Conservation (phyloP, 768 basidiomycete genomes). For the Mycena crocata region DNA sequence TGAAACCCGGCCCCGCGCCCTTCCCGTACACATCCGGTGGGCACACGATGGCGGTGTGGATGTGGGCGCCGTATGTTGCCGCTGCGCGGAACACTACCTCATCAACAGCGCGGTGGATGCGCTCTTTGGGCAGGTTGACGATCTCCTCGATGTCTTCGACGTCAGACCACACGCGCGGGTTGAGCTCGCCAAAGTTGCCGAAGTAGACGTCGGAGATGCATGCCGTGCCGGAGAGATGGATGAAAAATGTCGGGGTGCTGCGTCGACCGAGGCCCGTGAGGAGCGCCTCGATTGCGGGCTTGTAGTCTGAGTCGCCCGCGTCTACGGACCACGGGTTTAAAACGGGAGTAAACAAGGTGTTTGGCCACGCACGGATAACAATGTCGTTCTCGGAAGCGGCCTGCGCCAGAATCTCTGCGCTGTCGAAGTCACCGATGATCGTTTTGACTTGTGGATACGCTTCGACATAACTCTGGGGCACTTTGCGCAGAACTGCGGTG, state of each 20-base stretch:
- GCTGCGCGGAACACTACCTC: slow-evolving; percentile 14
- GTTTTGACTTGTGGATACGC: slow-evolving; percentile 21
- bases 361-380: slow-evolving; percentile 10
- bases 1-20: slow-evolving; percentile 18
- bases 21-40: slow-evolving; percentile 26
- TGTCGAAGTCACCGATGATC: slow-evolving; percentile 23
- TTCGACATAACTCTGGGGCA: slow-evolving; percentile 14
- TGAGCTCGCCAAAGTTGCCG: slow-evolving; percentile 7
- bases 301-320: slow-evolving; percentile 27
- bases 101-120: slow-evolving; percentile 20
- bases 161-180: slow-evolving; percentile 13
- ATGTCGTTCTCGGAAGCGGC: slow-evolving; percentile 16
- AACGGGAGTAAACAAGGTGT: background rate
- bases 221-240: slow-evolving; percentile 26
- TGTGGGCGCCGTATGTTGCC: slow-evolving; percentile 19
- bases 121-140: background rate
- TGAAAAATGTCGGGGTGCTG: slow-evolving; percentile 20
- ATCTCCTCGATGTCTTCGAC: slow-evolving; percentile 23
- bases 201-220: slow-evolving; percentile 20
- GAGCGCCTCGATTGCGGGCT: slow-evolving; percentile 19
- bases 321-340: background rate
- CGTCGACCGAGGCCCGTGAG: slow-evolving; percentile 16
- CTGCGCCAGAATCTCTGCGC: slow-evolving; percentile 14
- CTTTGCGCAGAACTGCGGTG: slow-evolving; percentile 28
- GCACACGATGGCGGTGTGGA: slow-evolving; percentile 25